Evolutionary conservation across 129 eudicot genomes (phyloP).

Genomic region (Glebionis coronaria): DNA sequence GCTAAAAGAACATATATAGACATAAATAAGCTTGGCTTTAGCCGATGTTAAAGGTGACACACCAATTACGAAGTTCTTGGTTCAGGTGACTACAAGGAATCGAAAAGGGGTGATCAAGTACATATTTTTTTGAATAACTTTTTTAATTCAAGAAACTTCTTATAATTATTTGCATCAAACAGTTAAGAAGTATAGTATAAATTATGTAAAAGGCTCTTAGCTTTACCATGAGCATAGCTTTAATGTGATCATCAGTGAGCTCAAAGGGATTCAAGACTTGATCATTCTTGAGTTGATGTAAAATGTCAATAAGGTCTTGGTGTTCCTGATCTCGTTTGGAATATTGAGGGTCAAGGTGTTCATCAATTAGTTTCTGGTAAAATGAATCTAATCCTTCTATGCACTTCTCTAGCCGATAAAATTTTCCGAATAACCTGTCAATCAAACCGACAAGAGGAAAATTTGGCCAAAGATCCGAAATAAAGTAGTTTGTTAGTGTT

Average conservation of each 20-base stretch:
- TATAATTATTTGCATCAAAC: too few species aligned
- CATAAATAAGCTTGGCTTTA: neutral
- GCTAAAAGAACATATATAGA: neutral
- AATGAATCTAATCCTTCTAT: slow-evolving; percentile 31
- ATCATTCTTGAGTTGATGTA: slow-evolving; percentile 27
- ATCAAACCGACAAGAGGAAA: slow-evolving; percentile 32
- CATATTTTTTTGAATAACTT: too few species aligned
- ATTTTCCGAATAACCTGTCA: slow-evolving; percentile 29
- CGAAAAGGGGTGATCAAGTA: too few species aligned
- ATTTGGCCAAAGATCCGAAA: slow-evolving; percentile 27
- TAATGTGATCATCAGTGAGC: slow-evolving; percentile 36
- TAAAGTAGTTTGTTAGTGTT: neutral
- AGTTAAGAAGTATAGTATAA: too few species aligned
- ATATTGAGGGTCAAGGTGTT: slow-evolving; percentile 26
- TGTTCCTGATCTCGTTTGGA: slow-evolving; percentile 7
- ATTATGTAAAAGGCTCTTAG: neutral
- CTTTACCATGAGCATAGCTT: slow-evolving; percentile 34
- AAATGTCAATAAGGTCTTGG: slow-evolving; percentile 35
- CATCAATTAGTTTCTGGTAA: slow-evolving; percentile 33
- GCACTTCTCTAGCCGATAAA: slow-evolving; percentile 17
- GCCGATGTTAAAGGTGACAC: neutral
- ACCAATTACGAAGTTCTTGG: too few species aligned
- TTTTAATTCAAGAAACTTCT: too few species aligned
- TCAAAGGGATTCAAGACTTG: neutral
- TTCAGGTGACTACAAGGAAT: too few species aligned